A percentile compares a stretch with the other conserved stretches of the same genome.
These are phyloP conservation scores for Cordyceps javanica DNA, from an alignment of 2,329 filamentous ascomycete species.

Conservation along the genomic window DNA sequence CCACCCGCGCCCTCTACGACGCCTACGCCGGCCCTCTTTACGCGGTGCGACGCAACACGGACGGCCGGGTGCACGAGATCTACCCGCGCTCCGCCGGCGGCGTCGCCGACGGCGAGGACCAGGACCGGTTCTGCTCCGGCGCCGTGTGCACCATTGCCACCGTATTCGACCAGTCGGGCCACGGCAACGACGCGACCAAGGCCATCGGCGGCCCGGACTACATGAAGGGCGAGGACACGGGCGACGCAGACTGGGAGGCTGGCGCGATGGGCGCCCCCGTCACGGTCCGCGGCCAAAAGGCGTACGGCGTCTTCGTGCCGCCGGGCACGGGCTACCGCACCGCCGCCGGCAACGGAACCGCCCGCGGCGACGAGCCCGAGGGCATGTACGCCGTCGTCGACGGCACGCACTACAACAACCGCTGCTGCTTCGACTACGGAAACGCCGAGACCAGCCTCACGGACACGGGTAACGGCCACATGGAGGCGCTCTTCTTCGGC, in stretches of 20 bases:
- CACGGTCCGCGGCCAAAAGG: constrained; percentile 53
- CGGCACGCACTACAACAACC: constrained; percentile 52
- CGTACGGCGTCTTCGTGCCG: constrained; percentile 57
- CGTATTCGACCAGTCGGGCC: constrained; percentile 61
- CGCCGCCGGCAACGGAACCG: constrained; percentile 44
- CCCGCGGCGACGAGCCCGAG: constrained; percentile 48
- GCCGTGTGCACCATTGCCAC: constrained; percentile 59
- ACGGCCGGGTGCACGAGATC: constrained; percentile 39
- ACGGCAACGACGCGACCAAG: constrained; percentile 53
- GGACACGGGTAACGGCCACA: constrained; percentile 57
- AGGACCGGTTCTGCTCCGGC: constrained; percentile 54
- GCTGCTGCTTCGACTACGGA: constrained; percentile 53
- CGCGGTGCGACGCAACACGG: constrained; percentile 49
- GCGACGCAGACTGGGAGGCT: constrained; percentile 53
- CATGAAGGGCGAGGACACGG: neutral
- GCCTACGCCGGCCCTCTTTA: constrained; percentile 48
- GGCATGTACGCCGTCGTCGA: constrained; percentile 57
- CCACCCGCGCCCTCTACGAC: constrained; percentile 55
- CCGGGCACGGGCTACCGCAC: constrained; percentile 60
- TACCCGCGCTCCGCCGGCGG: constrained; percentile 50
- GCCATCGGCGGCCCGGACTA: constrained; percentile 49
- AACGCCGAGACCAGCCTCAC: constrained; percentile 46
- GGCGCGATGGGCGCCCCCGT: constrained; percentile 55
- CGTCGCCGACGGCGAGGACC: constrained; percentile 53
- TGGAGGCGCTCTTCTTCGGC: constrained; percentile 65